These are phyloP conservation scores for Claviceps humidiphila DNA, from an alignment of 2,329 filamentous ascomycete genomes.

Conservation along the genomic window DNA sequence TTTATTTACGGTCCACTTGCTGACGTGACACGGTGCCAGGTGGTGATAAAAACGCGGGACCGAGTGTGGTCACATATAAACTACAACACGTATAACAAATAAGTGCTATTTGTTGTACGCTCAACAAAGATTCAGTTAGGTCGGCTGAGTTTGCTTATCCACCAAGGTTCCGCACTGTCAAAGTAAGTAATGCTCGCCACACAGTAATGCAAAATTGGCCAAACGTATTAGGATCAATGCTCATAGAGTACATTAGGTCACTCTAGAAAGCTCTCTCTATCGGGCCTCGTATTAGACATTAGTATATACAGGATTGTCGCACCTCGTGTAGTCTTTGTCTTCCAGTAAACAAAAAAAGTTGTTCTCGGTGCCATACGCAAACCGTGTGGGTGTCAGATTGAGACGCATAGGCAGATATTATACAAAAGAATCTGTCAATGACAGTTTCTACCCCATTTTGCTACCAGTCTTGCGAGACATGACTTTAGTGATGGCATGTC, in stretches of 20 bases:
- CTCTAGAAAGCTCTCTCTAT: neutral
- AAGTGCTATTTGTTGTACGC: too few species aligned
- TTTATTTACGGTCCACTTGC: too few species aligned
- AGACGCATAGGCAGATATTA: neutral
- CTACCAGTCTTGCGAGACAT: conserved; percentile 51
- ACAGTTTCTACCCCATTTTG: conserved; percentile 12
- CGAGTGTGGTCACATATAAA: too few species aligned
- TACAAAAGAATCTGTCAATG: neutral
- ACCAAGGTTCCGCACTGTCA: too few species aligned
- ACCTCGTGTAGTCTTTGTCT: neutral
- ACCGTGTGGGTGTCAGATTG: neutral
- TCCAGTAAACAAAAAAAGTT: neutral
- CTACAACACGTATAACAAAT: too few species aligned
- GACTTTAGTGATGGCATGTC: conserved; percentile 89
- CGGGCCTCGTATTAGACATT: neutral
- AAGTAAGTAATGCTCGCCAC: too few species aligned
- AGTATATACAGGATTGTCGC: neutral
- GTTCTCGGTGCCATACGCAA: neutral
- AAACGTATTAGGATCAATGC: neutral
- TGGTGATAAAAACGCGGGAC: too few species aligned
- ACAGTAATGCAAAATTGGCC: neutral
- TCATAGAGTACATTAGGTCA: neutral
- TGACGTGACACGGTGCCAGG: too few species aligned
- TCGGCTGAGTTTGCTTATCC: neutral
- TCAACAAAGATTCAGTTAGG: neutral